Evolutionary conservation across 495 filamentous ascomycete genomes (phyloP).

Genomic region (Hyaloscypha variabilis): DNA sequence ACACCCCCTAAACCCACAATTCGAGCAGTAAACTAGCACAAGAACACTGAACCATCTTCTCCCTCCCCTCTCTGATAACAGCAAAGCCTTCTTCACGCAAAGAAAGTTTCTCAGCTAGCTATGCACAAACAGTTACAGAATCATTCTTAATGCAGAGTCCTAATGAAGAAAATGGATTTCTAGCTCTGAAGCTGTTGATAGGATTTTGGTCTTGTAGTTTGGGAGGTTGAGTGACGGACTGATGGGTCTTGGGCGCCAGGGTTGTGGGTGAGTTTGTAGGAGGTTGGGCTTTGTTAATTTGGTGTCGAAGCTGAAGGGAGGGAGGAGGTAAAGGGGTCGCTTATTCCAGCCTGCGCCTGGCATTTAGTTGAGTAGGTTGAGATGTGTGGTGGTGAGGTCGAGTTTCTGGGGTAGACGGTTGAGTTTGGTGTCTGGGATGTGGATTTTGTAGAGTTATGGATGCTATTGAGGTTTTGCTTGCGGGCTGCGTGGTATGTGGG

Average conservation of each 20-base stretch:
- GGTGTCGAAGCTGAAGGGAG: too few species aligned
- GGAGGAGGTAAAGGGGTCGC: constrained; percentile 30
- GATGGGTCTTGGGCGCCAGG: too few species aligned
- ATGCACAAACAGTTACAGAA: constrained; percentile 59
- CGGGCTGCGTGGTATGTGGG: not conserved
- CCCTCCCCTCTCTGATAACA: constrained; percentile 42
- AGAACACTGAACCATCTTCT: constrained; percentile 51
- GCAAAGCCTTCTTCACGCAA: constrained; percentile 59
- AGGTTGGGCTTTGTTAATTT: too few species aligned
- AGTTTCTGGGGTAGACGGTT: constrained; percentile 44
- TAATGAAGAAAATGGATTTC: constrained; percentile 60
- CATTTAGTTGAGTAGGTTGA: constrained; percentile 45
- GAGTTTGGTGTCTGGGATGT: constrained; percentile 41
- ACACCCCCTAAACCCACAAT: constrained; percentile 66
- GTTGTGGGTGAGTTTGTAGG: too few species aligned
- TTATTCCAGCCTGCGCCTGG: constrained; percentile 46
- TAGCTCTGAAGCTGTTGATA: constrained; percentile 44
- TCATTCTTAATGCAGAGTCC: constrained; percentile 41
- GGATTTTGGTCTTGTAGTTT: constrained; percentile 55
- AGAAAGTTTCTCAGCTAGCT: constrained; percentile 58
- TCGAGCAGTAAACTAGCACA: constrained; percentile 67
- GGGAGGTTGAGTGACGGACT: too few species aligned
- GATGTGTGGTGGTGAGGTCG: constrained; percentile 39
- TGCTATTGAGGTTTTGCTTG: constrained; percentile 16
- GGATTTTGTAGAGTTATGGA: constrained; percentile 39